Percentiles rank a stretch among this genome's conserved stretches.
These are phyloP conservation scores for Yarrowia hollandica DNA, from an alignment of 805 yeast genomes.

Conservation along the genomic window DNA sequence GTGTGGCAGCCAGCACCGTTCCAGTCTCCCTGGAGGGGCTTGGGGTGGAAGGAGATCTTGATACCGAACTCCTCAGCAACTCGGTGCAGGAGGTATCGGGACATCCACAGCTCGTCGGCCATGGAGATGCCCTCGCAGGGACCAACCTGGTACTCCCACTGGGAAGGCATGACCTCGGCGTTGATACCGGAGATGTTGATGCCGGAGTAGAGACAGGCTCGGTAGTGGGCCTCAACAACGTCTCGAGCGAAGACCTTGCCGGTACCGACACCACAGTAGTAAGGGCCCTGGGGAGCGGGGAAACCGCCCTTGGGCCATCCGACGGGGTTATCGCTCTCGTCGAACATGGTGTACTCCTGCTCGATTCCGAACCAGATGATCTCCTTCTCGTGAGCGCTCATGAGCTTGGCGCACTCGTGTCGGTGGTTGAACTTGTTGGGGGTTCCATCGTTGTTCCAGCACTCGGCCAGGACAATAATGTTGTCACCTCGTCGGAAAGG, in stretches of 20 bases:
- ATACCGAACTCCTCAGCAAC: slow-evolving; percentile 99
- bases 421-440: slow-evolving; percentile 99
- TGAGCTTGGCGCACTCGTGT: slow-evolving; percentile 91
- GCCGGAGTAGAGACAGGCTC: slow-evolving; percentile 95
- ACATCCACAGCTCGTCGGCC: slow-evolving; percentile 98
- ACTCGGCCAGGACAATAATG: slow-evolving; percentile 90
- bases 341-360: slow-evolving; percentile 97
- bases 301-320: slow-evolving; percentile 99
- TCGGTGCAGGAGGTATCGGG: slow-evolving; percentile 88
- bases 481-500: slow-evolving; percentile 98
- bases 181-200: slow-evolving; percentile 90
- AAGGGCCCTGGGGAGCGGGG: slow-evolving; percentile 99
- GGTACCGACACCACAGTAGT: slow-evolving; percentile 99
- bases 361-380: slow-evolving; percentile 97
- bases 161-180: slow-evolving; percentile 99
- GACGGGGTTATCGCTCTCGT: slow-evolving; percentile 82
- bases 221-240: slow-evolving; percentile 97
- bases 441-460: slow-evolving; percentile 98
- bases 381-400: slow-evolving; percentile 85
- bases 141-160: slow-evolving; percentile 99
- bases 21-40: slow-evolving; percentile 99
- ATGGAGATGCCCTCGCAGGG: slow-evolving; percentile 92
- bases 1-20: slow-evolving; percentile 99
- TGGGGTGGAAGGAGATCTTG: slow-evolving; percentile 98
- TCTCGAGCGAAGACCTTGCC: slow-evolving; percentile 98